phyloP scores from a whole-genome alignment of 306 rosid genomes.

The Psophocarpus tetragonolobus region DNA sequence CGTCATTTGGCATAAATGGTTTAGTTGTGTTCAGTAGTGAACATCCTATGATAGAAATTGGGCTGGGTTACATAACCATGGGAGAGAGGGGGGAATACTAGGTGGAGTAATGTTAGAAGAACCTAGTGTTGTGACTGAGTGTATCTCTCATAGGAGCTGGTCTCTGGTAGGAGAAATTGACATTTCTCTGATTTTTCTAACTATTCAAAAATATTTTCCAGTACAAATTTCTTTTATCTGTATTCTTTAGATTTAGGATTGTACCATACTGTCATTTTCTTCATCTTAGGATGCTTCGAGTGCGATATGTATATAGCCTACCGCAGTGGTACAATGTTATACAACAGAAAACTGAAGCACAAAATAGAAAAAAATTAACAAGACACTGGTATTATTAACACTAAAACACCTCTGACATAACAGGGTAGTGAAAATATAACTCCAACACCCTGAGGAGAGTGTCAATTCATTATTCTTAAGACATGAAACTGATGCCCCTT shows the following conservation, averaged over 20 bases:
- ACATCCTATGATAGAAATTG: background rate
- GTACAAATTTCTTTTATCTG: background rate
- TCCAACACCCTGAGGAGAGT: background rate
- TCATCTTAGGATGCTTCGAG: background rate
- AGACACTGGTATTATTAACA: background rate
- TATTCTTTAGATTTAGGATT: background rate
- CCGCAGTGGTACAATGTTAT: background rate
- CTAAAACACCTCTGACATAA: background rate
- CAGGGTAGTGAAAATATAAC: background rate
- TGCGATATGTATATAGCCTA: background rate
- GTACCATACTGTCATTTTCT: constrained; percentile 12
- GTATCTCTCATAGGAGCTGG: background rate
- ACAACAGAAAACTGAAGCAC: background rate
- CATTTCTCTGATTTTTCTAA: background rate
- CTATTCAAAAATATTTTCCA: background rate
- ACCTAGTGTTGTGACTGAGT: background rate
- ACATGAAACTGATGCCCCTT: background rate
- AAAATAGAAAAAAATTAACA: background rate
- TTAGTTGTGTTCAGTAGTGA: constrained; percentile 2
- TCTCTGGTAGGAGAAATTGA: background rate
- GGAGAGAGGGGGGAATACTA: background rate
- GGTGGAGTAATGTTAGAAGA: background rate
- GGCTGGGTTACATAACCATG: background rate
- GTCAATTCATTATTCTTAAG: background rate
- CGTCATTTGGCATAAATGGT: background rate